phyloP scores from a whole-genome alignment of 176 grass and related monocot genomes.

The Raddia distichophylla region DNA sequence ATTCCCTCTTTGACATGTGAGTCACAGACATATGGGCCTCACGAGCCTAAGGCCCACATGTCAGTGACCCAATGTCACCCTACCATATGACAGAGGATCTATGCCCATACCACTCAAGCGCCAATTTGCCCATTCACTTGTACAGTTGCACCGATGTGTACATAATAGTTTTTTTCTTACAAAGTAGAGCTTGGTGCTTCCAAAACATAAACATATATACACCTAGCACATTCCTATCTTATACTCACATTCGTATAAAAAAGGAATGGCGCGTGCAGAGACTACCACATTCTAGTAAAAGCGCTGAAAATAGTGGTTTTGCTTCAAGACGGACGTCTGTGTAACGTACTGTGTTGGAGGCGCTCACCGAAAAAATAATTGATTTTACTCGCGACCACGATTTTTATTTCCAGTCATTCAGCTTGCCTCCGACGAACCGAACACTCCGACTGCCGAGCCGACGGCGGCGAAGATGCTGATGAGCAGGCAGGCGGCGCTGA shows the following conservation, averaged over 20 bases:
- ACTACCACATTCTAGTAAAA: too few species aligned
- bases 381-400: background rate
- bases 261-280: too few species aligned
- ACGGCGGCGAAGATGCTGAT: slow-evolving; percentile 57
- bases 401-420: background rate
- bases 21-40: too few species aligned
- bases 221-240: background rate
- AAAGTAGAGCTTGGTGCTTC: background rate
- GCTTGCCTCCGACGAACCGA: slow-evolving; percentile 36
- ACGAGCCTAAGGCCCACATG: too few species aligned
- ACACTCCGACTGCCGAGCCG: slow-evolving; percentile 67
- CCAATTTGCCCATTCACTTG: background rate
- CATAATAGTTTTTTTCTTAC: background rate
- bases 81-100: too few species aligned
- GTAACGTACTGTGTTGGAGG: too few species aligned
- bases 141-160: background rate
- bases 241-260: too few species aligned
- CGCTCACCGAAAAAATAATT: background rate
- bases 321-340: too few species aligned
- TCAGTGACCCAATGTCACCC: too few species aligned
- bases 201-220: too few species aligned
- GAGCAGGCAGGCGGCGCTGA: slow-evolving; percentile 57
- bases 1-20: too few species aligned
- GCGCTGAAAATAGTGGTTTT: background rate
- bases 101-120: background rate